These are phyloP conservation scores for Tetradesmus obliquus DNA, from an alignment of 139 green algal species.

Conservation along the genomic window DNA sequence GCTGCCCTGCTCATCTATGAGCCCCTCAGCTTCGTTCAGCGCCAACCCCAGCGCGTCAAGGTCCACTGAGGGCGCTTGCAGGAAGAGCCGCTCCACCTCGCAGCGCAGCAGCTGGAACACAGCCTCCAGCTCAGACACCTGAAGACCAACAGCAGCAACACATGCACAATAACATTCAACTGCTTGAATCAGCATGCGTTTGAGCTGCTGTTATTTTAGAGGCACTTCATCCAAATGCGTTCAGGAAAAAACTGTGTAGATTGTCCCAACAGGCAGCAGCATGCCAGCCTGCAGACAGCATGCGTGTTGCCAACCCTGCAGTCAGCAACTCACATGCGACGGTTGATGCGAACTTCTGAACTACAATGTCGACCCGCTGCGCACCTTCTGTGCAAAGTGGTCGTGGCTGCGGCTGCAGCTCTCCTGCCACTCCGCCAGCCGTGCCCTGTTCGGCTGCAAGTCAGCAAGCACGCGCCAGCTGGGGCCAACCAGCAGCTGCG, in stretches of 20 bases:
- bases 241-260: no score
- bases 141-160: background rate
- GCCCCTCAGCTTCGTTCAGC: constrained; percentile 67
- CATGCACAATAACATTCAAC: background rate
- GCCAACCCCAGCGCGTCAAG: constrained; percentile 72
- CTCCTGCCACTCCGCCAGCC: constrained; percentile 73
- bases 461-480: constrained; percentile 41
- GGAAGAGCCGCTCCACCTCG: constrained; percentile 89
- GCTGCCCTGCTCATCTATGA: constrained; percentile 73
- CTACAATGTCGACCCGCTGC: no score
- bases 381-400: constrained; percentile 79
- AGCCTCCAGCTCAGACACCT: constrained; percentile 78
- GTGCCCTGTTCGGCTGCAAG: constrained; percentile 42
- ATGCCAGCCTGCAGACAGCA: no score
- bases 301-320: no score
- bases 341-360: no score
- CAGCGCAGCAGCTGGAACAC: constrained; percentile 74
- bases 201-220: no score
- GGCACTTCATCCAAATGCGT: no score
- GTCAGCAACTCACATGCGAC: no score
- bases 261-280: no score
- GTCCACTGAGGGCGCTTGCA: constrained; percentile 81
- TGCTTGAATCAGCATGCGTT: background rate
- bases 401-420: constrained; percentile 69
- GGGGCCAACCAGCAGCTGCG: constrained; percentile 54